These are phyloP conservation scores for Zoysia pacifica DNA, from an alignment of 176 grass and related monocot species.

Conservation along the genomic window DNA sequence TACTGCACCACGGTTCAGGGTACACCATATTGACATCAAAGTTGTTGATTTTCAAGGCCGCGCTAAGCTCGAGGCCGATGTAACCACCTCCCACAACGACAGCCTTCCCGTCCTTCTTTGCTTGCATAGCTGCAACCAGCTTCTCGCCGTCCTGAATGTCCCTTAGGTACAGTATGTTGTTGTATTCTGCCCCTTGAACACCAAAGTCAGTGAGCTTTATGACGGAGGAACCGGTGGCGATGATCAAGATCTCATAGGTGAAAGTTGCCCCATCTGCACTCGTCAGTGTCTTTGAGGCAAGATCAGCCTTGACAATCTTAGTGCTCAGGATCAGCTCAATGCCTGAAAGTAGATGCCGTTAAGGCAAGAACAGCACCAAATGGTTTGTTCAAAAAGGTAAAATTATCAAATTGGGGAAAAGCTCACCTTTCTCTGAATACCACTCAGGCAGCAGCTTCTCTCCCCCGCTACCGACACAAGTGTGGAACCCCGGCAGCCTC, in stretches of 20 bases:
- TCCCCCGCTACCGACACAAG: conserved; percentile 76
- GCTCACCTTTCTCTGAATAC: conserved; percentile 82
- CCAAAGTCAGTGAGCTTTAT: conserved; percentile 90
- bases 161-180: conserved; percentile 87
- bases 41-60: conserved; percentile 78
- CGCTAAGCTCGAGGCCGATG: conserved; percentile 92
- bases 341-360: conserved; percentile 45
- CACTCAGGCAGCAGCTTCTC: conserved; percentile 87
- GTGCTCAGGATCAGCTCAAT: conserved; percentile 84
- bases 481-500: conserved; percentile 85
- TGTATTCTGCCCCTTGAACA: conserved; percentile 88
- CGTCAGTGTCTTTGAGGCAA: conserved; percentile 69
- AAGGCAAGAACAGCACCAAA: neutral
- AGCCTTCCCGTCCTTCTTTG: conserved; percentile 89
- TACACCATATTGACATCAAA: conserved; percentile 98
- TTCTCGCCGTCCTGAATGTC: conserved; percentile 83
- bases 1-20: conserved; percentile 99
- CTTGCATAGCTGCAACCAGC: conserved; percentile 73
- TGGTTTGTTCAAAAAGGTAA: neutral
- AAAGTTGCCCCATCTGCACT: conserved; percentile 60
- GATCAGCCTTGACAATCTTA: conserved; percentile 86
- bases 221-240: conserved; percentile 84
- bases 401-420: neutral
- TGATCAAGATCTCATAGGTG: conserved; percentile 73
- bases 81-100: conserved; percentile 92